Conservation (phyloP, 2,329 filamentous ascomycete species). For the Colletotrichum sidae region DNA sequence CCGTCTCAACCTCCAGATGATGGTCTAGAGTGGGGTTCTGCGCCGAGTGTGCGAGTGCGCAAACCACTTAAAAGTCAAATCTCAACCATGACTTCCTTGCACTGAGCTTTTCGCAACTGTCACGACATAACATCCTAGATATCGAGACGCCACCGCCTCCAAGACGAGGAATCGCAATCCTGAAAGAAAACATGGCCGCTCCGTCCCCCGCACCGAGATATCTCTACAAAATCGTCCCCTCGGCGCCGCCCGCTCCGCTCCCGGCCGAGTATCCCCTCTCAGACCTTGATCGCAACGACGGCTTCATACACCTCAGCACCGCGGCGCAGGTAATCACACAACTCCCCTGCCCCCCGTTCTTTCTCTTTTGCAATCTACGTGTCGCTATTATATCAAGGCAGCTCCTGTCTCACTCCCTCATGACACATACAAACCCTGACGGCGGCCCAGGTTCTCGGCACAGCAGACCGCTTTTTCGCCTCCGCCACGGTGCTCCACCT, state of each 20-base stretch:
- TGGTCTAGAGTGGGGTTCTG: no score
- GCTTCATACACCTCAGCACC: constrained; percentile 72
- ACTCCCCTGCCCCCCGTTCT: no score
- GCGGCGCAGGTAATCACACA: constrained; percentile 59
- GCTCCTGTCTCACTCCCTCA: neutral
- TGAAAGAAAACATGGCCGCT: constrained; percentile 18
- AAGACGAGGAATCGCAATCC: neutral
- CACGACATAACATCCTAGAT: no score
- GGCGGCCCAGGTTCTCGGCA: constrained; percentile 54
- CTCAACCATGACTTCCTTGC: no score
- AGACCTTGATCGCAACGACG: constrained; percentile 68
- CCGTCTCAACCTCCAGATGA: neutral
- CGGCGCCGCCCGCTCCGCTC: constrained; percentile 63
- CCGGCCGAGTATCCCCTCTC: constrained; percentile 68
- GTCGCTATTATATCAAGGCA: neutral
- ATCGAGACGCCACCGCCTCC: no score
- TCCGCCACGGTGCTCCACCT: constrained; percentile 56
- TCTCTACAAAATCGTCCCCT: constrained; percentile 72
- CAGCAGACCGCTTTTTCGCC: constrained; percentile 58
- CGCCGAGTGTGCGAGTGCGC: no score
- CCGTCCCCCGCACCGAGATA: constrained; percentile 52
- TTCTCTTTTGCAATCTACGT: neutral
- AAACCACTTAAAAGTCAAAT: no score
- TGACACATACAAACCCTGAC: neutral
- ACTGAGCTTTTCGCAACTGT: neutral